Base-by-base conservation (phyloP, 192 early-diverging fungal species). In the Pilobolus umbonatus region DNA sequence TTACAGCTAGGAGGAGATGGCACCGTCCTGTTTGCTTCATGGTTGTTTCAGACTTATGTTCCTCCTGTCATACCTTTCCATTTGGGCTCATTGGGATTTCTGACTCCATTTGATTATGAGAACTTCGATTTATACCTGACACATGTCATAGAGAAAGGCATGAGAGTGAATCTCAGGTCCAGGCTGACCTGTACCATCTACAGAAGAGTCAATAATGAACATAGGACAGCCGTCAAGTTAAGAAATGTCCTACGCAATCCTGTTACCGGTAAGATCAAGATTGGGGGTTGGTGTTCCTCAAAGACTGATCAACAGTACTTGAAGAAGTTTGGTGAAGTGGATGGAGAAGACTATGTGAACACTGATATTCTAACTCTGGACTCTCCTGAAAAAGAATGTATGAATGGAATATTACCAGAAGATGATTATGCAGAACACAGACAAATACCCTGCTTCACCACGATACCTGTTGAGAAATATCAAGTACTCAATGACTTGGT, bases 401-500 rank as follows among this genome's bases (percentile, higher is more conserved):
- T 67, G 10, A 69, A 62, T 32, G 68, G 69, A 21, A 12, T 5
- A 1, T 12, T 24, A 12, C n/a, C n/a, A n/a, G 60, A 61, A 21
- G 46, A 42, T 10, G 60, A 54, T 1, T 24, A 29, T 11, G 40
- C 36, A 31, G 61, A 72, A 10, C 67, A 64, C 25, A 67, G 72
- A 34, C 54, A 75, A 34, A 62, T 78, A 4, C 72, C 72, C 1
- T 79, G 75, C 10, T 75, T 76, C 0, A 60, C 70, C 3, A 81
- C 83, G 45, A 54, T 84, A 43, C 84, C 89, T 42, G 75, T 64
- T 6, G 74, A 87, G 66, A 87, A 88, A 0, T 92, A 92, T 74
- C 82, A 94, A 64, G 90, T 98, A 28, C 65, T 98, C 58, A 98
- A 98, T 57, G 96, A 98, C 51, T 62, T 98, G 12, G 90, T 94